phyloP scores from a whole-genome alignment of 2,329 filamentous ascomycete genomes.

The Knufia petricola region DNA sequence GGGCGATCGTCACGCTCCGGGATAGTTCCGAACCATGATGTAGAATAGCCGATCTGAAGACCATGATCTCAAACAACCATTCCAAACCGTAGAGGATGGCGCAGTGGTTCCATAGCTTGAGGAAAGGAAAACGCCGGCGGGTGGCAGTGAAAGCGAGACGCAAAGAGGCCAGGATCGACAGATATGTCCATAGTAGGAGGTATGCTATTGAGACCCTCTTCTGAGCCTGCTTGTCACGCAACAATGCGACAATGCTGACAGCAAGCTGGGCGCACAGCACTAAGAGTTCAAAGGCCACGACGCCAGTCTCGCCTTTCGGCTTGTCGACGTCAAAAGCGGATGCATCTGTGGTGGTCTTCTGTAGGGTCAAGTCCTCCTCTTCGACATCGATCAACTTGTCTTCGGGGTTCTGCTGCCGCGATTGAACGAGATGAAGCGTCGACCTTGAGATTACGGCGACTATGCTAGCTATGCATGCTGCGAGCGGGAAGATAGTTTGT shows the following conservation, averaged over 20 bases:
- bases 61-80: conserved; percentile 65
- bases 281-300: conserved; percentile 64
- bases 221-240: conserved; percentile 49
- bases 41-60: conserved; percentile 79
- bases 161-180: conserved; percentile 61
- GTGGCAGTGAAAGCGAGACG: conserved; percentile 56
- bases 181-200: conserved; percentile 70
- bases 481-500: conserved; percentile 67
- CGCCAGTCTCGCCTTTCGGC: conserved; percentile 61
- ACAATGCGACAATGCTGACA: conserved; percentile 56
- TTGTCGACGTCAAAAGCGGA: conserved; percentile 60
- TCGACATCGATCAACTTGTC: conserved; percentile 37
- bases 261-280: conserved; percentile 63
- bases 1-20: conserved; percentile 56
- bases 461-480: conserved; percentile 61
- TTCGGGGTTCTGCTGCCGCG: conserved; percentile 18
- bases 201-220: conserved; percentile 42
- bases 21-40: conserved; percentile 57
- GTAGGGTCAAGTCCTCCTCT: conserved; percentile 51
- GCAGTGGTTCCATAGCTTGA: conserved; percentile 85
- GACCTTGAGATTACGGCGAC: conserved; percentile 43
- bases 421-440: not conserved
- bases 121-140: conserved; percentile 56
- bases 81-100: conserved; percentile 70
- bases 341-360: conserved; percentile 43